Evolutionary conservation across 2,329 filamentous ascomycete genomes (phyloP), one percentile per base, ranked within the genome.

Genomic region (Beauveria asiatica): DNA sequence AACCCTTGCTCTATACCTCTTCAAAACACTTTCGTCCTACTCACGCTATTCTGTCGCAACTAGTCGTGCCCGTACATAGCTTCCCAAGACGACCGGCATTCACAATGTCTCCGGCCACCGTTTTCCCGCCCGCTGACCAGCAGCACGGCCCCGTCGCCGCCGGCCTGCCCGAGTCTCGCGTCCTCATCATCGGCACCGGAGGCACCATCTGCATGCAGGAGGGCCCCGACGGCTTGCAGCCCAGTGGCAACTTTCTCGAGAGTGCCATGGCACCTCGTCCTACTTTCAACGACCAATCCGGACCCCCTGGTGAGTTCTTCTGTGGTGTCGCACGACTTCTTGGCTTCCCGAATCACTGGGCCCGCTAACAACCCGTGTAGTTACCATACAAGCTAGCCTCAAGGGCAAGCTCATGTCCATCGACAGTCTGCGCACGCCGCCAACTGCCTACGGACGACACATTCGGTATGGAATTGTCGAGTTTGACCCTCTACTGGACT

Each of bases 141-240:
- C 9, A 33, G 33, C 17, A 39, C 59, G 50, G 60, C 62, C 23
- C 45, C 54, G 42, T 66, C 62, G 58, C 64, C 42, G 60, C 65
- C 53, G 73, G 69, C 9, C 78, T 79, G 61, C 88, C 87, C 11
- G 90, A 95, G 72, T 90, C 90, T 25, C 82, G 89, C 61, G 89
- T 97, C 13, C 80, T 97, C 65, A 88, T 96, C 68, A 90, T 96
- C 73, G 93, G 95, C 78, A 96, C 92, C 13, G 92, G 90, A 62
- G 89, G 88, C 49, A 92, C 88, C 7, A 96, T 96, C 68, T 96
- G 91, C 75, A 96, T 97, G 92, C 85, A 88, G 70, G 87, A 86
- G 59, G 91, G 90, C 10, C 81, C 83, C 9, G 84, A 91, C 65
- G 92, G 92, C 1, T 84, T 96, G 58, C 81, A 94, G 41, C 92